Conservation (phyloP, 495 filamentous ascomycete genomes). For the Emericellopsis terricola region DNA sequence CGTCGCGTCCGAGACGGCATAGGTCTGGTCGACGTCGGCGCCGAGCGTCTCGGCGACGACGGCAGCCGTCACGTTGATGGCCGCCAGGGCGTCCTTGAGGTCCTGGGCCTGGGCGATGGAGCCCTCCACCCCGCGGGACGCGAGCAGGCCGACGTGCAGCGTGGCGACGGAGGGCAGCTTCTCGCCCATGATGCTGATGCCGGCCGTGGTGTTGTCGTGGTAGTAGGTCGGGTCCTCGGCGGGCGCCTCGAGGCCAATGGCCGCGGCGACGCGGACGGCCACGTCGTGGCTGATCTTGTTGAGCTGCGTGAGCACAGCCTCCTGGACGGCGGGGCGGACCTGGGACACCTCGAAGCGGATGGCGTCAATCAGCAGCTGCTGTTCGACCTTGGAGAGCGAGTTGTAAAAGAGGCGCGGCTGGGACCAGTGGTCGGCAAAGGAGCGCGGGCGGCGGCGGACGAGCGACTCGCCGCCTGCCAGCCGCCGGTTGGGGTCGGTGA, state of each 20-base stretch:
- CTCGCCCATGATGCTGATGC: slow-evolving; percentile 40
- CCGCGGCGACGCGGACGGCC: slow-evolving; percentile 44
- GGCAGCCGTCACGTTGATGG: slow-evolving; percentile 32
- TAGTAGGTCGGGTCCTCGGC: slow-evolving; percentile 45
- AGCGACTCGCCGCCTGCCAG: slow-evolving; percentile 36
- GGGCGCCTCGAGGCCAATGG: slow-evolving; percentile 39
- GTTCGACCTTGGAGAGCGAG: slow-evolving; percentile 48
- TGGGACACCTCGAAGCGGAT: slow-evolving; percentile 57
- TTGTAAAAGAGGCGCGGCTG: slow-evolving; percentile 66
- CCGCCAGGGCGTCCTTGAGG: slow-evolving; percentile 27
- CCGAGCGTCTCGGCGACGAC: slow-evolving; percentile 45
- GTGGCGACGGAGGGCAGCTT: slow-evolving; percentile 41
- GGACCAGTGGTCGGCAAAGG: slow-evolving; percentile 59
- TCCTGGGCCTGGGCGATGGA: slow-evolving; percentile 27
- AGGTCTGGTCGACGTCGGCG: slow-evolving; percentile 46
- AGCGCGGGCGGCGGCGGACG: slow-evolving; percentile 38
- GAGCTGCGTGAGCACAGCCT: slow-evolving; percentile 49
- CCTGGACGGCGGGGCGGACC: slow-evolving; percentile 33
- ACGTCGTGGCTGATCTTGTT: slow-evolving; percentile 56
- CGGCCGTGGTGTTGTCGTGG: slow-evolving; percentile 47
- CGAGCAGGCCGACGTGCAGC: slow-evolving; percentile 50
- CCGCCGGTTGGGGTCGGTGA: slow-evolving; percentile 43
- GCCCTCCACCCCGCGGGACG: slow-evolving; percentile 16
- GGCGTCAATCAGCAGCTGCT: slow-evolving; percentile 64
- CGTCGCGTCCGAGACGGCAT: slow-evolving; percentile 49